These are phyloP conservation scores for Acer saccharum DNA, from an alignment of 345 rosid species.

Conservation along the genomic window DNA sequence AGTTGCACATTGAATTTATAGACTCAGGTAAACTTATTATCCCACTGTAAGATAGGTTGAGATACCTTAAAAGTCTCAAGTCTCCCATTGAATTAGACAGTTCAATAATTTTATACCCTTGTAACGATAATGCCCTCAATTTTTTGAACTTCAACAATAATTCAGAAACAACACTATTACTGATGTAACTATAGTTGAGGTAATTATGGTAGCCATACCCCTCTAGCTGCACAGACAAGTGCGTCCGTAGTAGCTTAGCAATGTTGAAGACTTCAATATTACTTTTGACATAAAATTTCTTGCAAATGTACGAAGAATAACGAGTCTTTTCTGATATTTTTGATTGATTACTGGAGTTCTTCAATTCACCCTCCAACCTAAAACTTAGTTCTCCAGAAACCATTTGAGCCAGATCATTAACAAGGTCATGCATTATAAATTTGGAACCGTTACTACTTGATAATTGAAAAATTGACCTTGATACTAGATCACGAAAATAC, in stretches of 20 bases:
- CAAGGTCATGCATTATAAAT: neutral
- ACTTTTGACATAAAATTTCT: too few species aligned
- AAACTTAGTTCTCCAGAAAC: neutral
- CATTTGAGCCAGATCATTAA: neutral
- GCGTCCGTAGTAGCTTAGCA: too few species aligned
- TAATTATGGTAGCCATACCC: too few species aligned
- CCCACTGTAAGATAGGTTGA: neutral
- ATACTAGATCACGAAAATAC: constrained; percentile 9
- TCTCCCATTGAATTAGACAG: neutral
- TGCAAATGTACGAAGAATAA: too few species aligned
- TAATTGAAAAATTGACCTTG: neutral
- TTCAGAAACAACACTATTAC: neutral
- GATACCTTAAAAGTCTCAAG: neutral
- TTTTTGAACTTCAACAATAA: neutral
- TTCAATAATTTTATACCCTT: neutral
- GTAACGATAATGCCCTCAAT: neutral
- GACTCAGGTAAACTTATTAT: neutral
- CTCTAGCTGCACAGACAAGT: too few species aligned
- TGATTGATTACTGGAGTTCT: too few species aligned
- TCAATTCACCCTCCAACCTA: too few species aligned
- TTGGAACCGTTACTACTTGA: neutral
- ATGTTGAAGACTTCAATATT: too few species aligned
- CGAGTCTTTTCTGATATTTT: too few species aligned
- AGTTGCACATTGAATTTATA: neutral
- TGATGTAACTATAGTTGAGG: neutral